Base-by-base conservation (phyloP, 257 asterid genomes). In the Solanum chiquidenum region DNA sequence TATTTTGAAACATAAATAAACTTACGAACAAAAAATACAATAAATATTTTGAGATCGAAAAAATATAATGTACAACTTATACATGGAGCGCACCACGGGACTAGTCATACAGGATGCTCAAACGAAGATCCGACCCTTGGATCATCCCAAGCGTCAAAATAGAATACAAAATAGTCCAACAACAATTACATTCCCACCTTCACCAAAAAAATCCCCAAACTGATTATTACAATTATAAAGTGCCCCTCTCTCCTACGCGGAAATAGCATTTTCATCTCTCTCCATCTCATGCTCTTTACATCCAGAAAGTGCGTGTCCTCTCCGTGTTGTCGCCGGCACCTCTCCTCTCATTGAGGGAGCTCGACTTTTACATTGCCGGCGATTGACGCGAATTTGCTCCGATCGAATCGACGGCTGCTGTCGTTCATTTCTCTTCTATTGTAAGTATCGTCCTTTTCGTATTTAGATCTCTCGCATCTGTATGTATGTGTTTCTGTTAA, bases 371-470 rank as follows among this genome's bases (percentile, higher is more conserved):
- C 82, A 35, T 73, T 35, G 29, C 84, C 68, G 42, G 40, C 23
- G 25, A 82, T 46, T 44, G 0, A 29, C 66, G 60, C 40, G 49
- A 27, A 25, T 71, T 72, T 83, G 46, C 87, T 89, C 91, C 23
- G 86, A 84, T 89, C 87, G 60, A 18, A 29, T 69, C 7, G 21
- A 25, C 89, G 12, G 34, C 86, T 42, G 46, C 11, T 69, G 14
- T 55, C 27, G 1, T 52, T 86, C 16, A 46, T 3, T 83, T 86
- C 31, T 33, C 88, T 86, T 84, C 88, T 6, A 42, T 85, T 7
- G 92, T 90, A 83, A 88, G 92, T 66, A 31, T 66, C 62, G 9
- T 33, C 21, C 11, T 58, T 40, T 16, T 46, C 42, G 13, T 40
- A 23, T 38, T 23, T 40, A n/a, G 83, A 76, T 74, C 20, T 27